phyloP scores from a whole-genome alignment of 495 filamentous ascomycete genomes.

The Polyplosphaeria fusca region DNA sequence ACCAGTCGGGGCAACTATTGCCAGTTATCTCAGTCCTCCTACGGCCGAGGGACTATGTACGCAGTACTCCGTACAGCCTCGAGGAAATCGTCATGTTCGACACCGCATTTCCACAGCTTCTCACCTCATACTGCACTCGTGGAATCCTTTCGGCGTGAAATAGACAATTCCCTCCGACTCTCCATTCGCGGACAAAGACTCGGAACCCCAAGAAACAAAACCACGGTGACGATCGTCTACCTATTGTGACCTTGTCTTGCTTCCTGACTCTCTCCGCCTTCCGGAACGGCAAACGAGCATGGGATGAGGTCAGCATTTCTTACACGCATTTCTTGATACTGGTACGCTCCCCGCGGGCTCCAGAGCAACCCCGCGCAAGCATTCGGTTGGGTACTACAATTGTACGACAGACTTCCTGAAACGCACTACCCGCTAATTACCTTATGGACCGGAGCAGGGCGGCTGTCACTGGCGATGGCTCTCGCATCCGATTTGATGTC shows the following conservation, averaged over 20 bases:
- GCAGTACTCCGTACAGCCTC: too few relatives aligned
- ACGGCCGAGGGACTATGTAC: too few relatives aligned
- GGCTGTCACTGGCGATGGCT: neutral
- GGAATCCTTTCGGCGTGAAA: neutral
- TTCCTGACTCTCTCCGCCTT: neutral
- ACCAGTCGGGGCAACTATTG: too few relatives aligned
- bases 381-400: slow-evolving; percentile 11
- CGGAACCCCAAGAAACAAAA: too few relatives aligned
- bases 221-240: too few relatives aligned
- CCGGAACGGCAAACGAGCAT: neutral
- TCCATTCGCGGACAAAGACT: too few relatives aligned
- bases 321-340: neutral
- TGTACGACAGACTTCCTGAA: slow-evolving; percentile 14
- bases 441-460: neutral
- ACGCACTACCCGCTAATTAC: slow-evolving; percentile 1
- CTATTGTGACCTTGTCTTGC: too few relatives aligned
- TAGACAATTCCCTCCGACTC: too few relatives aligned
- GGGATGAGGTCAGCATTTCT: neutral
- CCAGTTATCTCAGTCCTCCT: too few relatives aligned
- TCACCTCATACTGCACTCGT: slow-evolving; percentile 5
- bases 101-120: slow-evolving; percentile 9
- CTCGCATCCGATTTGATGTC: neutral
- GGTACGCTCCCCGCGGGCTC: neutral
- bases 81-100: neutral
- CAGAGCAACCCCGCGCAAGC: neutral